These are phyloP conservation scores for Wallemia mellicola DNA, from an alignment of 1,284 basidiomycete species.

Conservation along the genomic window DNA sequence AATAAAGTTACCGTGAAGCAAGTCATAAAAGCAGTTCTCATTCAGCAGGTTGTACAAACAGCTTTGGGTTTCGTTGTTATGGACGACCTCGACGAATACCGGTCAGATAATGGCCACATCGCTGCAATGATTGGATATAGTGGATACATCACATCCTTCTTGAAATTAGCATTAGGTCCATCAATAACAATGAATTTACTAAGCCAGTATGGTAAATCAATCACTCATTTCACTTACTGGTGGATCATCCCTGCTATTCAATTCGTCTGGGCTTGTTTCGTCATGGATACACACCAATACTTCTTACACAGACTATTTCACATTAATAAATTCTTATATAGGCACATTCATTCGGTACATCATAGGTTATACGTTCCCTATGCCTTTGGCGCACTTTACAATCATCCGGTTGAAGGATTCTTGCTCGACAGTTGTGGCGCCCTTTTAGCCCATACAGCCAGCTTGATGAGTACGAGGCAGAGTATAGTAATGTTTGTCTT, in stretches of 20 bases:
- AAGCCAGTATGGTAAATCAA: conserved; percentile 21
- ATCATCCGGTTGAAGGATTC: conserved; percentile 85
- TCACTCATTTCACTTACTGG: conserved; percentile 60
- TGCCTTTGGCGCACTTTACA: conserved; percentile 89
- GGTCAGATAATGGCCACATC: conserved; percentile 24
- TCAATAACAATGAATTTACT: conserved; percentile 15
- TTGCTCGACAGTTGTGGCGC: conserved; percentile 64
- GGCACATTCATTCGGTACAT: conserved; percentile 73
- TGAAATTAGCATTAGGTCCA: conserved; percentile 20
- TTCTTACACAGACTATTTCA: conserved; percentile 81
- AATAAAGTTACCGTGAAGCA: conserved; percentile 42
- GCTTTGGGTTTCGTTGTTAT: conserved; percentile 38
- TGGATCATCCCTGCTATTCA: conserved; percentile 60
- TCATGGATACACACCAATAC: conserved; percentile 97
- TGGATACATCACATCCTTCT: conserved; percentile 18
- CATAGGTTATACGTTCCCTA: conserved; percentile 92
- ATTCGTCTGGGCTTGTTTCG: conserved; percentile 50
- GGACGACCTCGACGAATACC: conserved; percentile 20
- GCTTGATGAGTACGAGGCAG: conserved; percentile 49
- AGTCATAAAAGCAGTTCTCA: conserved; percentile 46
- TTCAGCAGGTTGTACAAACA: conserved; percentile 69
- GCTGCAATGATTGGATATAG: conserved; percentile 19
- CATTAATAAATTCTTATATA: conserved; percentile 67
- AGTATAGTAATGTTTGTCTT: conserved; percentile 58
- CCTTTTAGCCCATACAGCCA: conserved; percentile 36